phyloP scores from a whole-genome alignment of 1,139 yeast genomes.

The Candida sp. region DNA sequence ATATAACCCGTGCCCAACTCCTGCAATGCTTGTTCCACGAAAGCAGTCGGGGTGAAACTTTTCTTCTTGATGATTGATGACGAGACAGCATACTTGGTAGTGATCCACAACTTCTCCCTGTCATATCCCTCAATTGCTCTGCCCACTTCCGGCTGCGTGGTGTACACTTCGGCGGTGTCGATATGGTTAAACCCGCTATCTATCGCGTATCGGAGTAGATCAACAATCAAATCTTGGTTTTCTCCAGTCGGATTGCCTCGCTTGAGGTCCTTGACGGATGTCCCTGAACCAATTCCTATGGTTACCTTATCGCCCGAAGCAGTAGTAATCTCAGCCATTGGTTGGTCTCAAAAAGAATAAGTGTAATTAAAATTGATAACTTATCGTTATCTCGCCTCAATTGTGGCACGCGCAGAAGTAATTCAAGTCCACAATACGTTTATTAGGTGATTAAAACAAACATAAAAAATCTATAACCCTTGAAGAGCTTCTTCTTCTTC shows the following conservation, averaged over 20 bases:
- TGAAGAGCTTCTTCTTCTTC: constrained; percentile 59
- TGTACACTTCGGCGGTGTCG: constrained; percentile 42
- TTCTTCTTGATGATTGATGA: constrained; percentile 47
- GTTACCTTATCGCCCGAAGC: constrained; percentile 42
- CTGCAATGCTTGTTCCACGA: constrained; percentile 37
- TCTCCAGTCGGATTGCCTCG: constrained; percentile 32
- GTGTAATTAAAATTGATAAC: neutral
- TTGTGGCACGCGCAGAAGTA: neutral
- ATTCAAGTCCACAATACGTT: neutral
- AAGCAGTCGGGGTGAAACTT: constrained; percentile 24
- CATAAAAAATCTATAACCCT: constrained; percentile 19
- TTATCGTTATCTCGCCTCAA: neutral
- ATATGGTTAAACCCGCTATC: constrained; percentile 36
- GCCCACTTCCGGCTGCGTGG: constrained; percentile 37
- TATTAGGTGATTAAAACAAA: neutral
- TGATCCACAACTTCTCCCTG: constrained; percentile 55
- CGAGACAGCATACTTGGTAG: constrained; percentile 53
- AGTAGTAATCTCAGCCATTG: constrained; percentile 22
- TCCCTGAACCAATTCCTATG: constrained; percentile 66
- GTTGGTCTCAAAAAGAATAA: neutral
- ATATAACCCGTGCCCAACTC: constrained; percentile 43
- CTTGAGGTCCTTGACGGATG: constrained; percentile 58
- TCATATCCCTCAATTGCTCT: constrained; percentile 24
- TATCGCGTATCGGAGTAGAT: constrained; percentile 41
- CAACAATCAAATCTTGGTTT: constrained; percentile 40